phyloP scores from a whole-genome alignment of 1,139 yeast genomes.

The Debaryomycetaceae sp. region DNA sequence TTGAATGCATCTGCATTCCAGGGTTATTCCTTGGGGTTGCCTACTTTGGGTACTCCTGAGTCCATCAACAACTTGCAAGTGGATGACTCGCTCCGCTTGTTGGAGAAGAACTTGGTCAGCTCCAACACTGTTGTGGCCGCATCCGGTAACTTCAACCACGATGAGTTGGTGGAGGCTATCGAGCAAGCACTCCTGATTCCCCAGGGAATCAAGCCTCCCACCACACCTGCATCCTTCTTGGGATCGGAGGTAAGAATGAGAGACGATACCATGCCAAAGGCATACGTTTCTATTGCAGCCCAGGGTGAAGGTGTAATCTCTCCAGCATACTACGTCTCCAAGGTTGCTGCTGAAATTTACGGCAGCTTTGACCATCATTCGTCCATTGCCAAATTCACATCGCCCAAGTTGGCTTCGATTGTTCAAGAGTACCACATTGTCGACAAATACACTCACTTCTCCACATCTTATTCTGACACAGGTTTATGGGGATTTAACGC shows the following conservation, averaged over 20 bases:
- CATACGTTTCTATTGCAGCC: constrained; percentile 71
- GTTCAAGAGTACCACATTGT: constrained; percentile 71
- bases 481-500: constrained; percentile 84
- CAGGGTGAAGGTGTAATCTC: constrained; percentile 65
- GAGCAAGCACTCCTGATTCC: constrained; percentile 47
- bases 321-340: constrained; percentile 63
- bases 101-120: constrained; percentile 54
- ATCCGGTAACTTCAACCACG: constrained; percentile 70
- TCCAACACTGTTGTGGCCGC: constrained; percentile 69
- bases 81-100: constrained; percentile 56
- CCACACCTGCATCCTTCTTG: constrained; percentile 58
- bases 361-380: constrained; percentile 56
- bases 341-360: constrained; percentile 70
- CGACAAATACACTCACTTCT: constrained; percentile 69
- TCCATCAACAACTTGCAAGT: constrained; percentile 54
- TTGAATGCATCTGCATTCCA: constrained; percentile 80
- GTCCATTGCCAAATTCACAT: constrained; percentile 62
- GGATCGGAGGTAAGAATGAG: constrained; percentile 86
- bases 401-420: constrained; percentile 79
- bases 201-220: constrained; percentile 54
- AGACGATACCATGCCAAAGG: constrained; percentile 81
- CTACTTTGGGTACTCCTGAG: constrained; percentile 69
- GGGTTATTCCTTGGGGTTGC: constrained; percentile 74
- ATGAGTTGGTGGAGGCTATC: constrained; percentile 61
- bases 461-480: constrained; percentile 66